Evolutionary conservation across 805 yeast species (phyloP).

Genomic region (Ogataea pignaliae): DNA sequence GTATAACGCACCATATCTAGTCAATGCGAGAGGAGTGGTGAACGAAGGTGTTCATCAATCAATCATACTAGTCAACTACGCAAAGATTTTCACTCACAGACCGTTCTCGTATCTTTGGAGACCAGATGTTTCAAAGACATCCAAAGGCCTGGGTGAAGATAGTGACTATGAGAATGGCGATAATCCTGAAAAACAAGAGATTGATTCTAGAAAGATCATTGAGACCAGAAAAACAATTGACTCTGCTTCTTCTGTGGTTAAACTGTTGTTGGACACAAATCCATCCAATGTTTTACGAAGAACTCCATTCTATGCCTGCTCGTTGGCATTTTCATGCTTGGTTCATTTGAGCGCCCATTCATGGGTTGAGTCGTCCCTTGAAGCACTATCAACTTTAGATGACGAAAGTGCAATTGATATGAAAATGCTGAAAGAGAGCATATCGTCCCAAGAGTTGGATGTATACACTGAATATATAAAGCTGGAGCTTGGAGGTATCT

Average conservation of each 20-base stretch:
- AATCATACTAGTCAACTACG: constrained; percentile 43
- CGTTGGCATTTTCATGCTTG: constrained; percentile 47
- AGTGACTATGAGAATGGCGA: constrained; percentile 28
- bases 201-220: constrained; percentile 42
- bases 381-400: constrained; percentile 6
- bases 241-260: constrained; percentile 47
- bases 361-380: constrained; percentile 42
- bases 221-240: constrained; percentile 52
- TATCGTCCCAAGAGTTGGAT: constrained; percentile 35
- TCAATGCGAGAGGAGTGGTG: constrained; percentile 39
- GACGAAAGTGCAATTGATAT: constrained; percentile 7
- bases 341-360: constrained; percentile 50
- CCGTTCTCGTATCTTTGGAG: constrained; percentile 52
- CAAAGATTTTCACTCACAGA: constrained; percentile 50
- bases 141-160: constrained; percentile 32
- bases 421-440: constrained; percentile 19
- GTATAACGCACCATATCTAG: constrained; percentile 38
- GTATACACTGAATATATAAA: constrained; percentile 45
- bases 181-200: constrained; percentile 28
- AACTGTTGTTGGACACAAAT: constrained; percentile 42
- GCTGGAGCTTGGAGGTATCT: constrained; percentile 44
- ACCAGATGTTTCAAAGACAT: constrained; percentile 39
- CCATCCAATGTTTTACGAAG: constrained; percentile 39
- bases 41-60: constrained; percentile 55
- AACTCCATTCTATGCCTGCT: constrained; percentile 50